Conservation (phyloP, 345 rosid species). For the Salix exigua region DNA sequence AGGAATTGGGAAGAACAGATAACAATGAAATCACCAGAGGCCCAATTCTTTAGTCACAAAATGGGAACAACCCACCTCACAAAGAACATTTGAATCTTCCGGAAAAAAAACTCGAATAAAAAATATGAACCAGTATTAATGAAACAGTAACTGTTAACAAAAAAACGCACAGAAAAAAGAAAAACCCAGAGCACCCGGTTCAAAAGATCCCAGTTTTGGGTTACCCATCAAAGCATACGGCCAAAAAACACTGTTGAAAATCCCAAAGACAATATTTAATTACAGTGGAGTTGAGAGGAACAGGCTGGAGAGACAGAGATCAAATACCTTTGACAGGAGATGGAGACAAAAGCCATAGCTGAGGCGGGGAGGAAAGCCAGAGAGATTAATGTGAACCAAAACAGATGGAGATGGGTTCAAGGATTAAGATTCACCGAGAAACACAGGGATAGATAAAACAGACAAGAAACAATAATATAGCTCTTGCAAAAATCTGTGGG, state of each 20-base stretch:
- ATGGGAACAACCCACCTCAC: slow-evolving; percentile 7
- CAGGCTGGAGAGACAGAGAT: slow-evolving; percentile 30
- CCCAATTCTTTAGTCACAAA: slow-evolving; percentile 23
- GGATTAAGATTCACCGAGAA: slow-evolving; percentile 20
- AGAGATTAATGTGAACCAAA: slow-evolving; percentile 18
- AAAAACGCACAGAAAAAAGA: not conserved
- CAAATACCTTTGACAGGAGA: slow-evolving; percentile 37
- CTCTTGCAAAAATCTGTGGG: slow-evolving; percentile 27
- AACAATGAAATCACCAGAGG: slow-evolving; percentile 10
- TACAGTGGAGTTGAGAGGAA: slow-evolving; percentile 2
- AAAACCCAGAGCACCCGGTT: slow-evolving; percentile 5
- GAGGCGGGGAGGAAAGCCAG: slow-evolving; percentile 18
- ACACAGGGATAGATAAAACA: not conserved
- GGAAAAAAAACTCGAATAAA: not conserved
- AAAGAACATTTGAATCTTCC: slow-evolving; percentile 11
- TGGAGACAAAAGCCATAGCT: slow-evolving; percentile 10
- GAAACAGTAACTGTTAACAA: slow-evolving; percentile 28
- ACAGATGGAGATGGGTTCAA: slow-evolving; percentile 12
- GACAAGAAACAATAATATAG: not conserved
- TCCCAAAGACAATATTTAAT: not conserved
- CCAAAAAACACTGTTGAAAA: not conserved
- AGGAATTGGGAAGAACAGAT: not conserved
- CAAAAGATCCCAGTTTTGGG: slow-evolving; percentile 1
- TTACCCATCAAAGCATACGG: slow-evolving; percentile 1
- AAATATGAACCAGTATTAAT: slow-evolving; percentile 20